Evolutionary conservation across 306 rosid species (phyloP), one percentile per base, ranked within the genome.

Genomic region (Echinosophora koreensis): DNA sequence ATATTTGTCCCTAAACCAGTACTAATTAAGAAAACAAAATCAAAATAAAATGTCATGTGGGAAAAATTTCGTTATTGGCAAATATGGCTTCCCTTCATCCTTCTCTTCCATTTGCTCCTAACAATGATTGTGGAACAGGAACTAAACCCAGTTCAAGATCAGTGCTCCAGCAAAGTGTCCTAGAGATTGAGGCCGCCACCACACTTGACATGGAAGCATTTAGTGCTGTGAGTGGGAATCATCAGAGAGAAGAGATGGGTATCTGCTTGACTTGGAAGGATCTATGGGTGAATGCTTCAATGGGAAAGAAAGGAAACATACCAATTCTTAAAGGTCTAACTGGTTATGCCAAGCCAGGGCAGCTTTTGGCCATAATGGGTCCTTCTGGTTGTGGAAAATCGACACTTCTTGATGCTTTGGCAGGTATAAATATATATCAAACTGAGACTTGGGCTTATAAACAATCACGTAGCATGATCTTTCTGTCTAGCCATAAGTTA

Each of bases 381-480:
- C 90, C 90, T 73, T 87, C 86, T 28, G 90, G 88, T 3, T 81
- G 72, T 78, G 90, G 90, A 61, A 87, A 87, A 62, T 87, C 90
- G 9, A 87, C 90, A 34, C 87, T 87, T 70, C 90, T 87, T 66
- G 90, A 84, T 71, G 46, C 88, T 4, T 38, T 84, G 52, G 88
- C 84, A 84, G 78, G 78, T 73, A 22, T 22, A n/a, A n/a, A n/a
- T n/a, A n/a, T n/a, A n/a, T n/a, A n/a, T n/a, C n/a, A n/a, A n/a
- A n/a, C n/a, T n/a, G n/a, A n/a, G n/a, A n/a, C n/a, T n/a, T n/a
- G n/a, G n/a, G n/a, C n/a, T n/a, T n/a, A n/a, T n/a, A 22, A 22
- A 22, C 22, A 22, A 22, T 22, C 22, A 22, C 22, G 22, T 22
- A 22, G 22, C 22, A 22, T 22, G 22, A 22, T 0, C 22, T 22